A percentile compares a stretch with the other conserved stretches of the same genome.
These are phyloP conservation scores for Lunularia cruciata DNA, from an alignment of 225 moss, liverwort and hornwort genomes.

Conservation along the genomic window DNA sequence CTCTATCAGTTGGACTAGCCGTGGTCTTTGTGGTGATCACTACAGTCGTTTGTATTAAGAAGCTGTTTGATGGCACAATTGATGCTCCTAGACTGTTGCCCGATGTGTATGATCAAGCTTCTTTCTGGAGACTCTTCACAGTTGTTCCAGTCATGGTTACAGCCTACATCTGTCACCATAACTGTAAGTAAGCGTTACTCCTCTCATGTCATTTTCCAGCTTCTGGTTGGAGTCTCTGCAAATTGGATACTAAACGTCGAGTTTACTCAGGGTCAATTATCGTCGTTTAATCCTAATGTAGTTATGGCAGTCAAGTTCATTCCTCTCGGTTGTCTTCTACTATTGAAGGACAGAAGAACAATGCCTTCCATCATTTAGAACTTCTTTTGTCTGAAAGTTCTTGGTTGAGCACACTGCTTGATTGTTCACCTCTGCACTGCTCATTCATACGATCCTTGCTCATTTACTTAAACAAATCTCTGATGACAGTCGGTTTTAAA, in stretches of 20 bases:
- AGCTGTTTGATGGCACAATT: conserved; percentile 68
- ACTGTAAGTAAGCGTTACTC: conserved; percentile 39
- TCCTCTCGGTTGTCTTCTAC: no score
- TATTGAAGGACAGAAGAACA: no score
- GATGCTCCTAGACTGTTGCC: conserved; percentile 62
- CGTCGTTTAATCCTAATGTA: no score
- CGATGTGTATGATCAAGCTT: conserved; percentile 59
- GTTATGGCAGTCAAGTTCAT: no score
- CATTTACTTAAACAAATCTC: no score
- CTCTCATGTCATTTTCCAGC: neutral
- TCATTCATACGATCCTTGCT: no score
- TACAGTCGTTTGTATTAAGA: conserved; percentile 57
- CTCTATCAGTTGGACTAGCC: conserved; percentile 78
- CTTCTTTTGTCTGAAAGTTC: no score
- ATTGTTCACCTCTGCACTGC: no score
- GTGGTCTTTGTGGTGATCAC: conserved; percentile 76
- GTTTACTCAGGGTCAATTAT: no score
- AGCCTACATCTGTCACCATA: conserved; percentile 93
- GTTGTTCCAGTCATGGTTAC: conserved; percentile 87
- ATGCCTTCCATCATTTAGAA: no score
- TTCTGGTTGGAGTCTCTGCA: neutral
- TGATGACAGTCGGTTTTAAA: neutral
- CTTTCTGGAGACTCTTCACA: conserved; percentile 85
- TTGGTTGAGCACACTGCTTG: no score
- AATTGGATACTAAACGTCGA: no score